Conservation (phyloP, 1,139 yeast genomes). For the Zygosaccharomyces sapae region DNA sequence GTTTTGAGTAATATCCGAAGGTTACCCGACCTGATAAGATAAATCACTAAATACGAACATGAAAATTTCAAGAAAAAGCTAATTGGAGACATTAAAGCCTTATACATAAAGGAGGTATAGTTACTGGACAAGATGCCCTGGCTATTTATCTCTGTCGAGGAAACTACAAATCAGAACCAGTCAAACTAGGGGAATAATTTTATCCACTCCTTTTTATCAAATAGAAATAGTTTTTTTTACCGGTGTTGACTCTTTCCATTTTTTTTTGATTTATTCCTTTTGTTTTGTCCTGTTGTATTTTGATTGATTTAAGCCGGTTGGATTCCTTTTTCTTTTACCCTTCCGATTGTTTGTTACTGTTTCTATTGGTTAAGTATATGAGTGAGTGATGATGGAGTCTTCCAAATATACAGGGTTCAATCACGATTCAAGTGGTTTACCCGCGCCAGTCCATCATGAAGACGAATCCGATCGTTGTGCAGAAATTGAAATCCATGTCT, state of each 20-base stretch:
- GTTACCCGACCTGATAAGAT: too few species aligned
- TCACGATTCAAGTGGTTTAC: neutral
- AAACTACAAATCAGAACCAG: neutral
- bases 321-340: neutral
- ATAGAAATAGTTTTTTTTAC: too few species aligned
- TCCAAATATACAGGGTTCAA: constrained; percentile 1
- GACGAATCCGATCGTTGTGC: constrained; percentile 5
- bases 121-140: neutral
- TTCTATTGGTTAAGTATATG: neutral
- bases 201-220: too few species aligned
- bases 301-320: too few species aligned
- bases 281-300: too few species aligned
- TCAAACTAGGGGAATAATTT: neutral
- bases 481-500: constrained; percentile 5
- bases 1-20: too few species aligned
- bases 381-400: constrained; percentile 1
- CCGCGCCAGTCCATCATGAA: neutral
- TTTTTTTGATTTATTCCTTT: neutral
- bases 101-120: neutral
- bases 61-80: neutral
- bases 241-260: too few species aligned
- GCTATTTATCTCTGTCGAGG: neutral
- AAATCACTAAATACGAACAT: neutral
- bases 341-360: too few species aligned
- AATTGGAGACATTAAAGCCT: neutral